Evolutionary conservation across 495 filamentous ascomycete species (phyloP).

Genomic region (Tuber melanosporum): DNA sequence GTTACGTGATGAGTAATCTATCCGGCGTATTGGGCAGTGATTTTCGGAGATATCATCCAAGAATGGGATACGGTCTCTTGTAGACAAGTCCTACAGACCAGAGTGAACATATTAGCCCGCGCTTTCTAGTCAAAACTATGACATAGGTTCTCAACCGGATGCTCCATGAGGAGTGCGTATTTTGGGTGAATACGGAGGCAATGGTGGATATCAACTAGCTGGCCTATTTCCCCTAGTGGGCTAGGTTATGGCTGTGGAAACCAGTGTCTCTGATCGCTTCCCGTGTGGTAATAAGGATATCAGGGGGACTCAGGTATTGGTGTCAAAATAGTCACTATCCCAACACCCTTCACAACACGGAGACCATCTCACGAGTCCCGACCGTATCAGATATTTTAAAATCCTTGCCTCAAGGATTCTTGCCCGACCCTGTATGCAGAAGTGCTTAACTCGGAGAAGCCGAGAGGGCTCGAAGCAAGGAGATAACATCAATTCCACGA

Average conservation of each 20-base stretch:
- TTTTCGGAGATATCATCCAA: background rate
- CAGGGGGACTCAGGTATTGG: background rate
- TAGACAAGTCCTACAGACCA: background rate
- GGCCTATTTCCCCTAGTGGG: background rate
- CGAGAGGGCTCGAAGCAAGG: background rate
- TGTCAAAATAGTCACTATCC: background rate
- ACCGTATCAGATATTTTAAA: background rate
- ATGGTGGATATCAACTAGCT: background rate
- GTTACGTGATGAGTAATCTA: background rate
- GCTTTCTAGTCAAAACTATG: background rate
- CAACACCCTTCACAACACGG: background rate
- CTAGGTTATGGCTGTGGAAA: background rate
- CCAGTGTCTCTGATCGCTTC: background rate
- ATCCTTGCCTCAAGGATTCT: background rate
- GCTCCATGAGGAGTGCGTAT: background rate
- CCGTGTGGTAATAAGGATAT: background rate
- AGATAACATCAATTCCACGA: background rate
- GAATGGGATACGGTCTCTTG: background rate
- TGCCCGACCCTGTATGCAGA: background rate
- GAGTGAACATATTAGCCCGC: background rate
- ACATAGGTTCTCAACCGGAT: background rate
- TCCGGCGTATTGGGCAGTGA: background rate
- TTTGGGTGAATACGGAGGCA: background rate
- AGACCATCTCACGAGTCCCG: background rate
- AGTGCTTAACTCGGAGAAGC: background rate